Percentiles rank a stretch among this genome's conserved stretches.
Evolutionary conservation across 495 filamentous ascomycete species (phyloP).

Genomic region (Neurospora africana): DNA sequence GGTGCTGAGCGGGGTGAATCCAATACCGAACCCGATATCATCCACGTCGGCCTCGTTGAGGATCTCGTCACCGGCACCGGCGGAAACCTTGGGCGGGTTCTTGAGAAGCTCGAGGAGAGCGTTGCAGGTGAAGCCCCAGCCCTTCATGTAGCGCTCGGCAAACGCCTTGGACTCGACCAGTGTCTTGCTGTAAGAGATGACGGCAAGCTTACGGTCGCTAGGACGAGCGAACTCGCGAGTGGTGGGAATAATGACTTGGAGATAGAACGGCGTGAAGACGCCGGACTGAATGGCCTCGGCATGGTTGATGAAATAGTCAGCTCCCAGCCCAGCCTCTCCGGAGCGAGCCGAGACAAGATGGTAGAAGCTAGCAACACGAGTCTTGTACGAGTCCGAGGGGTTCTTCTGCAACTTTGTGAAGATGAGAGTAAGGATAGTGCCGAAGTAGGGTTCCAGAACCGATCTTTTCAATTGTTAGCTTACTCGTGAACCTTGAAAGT

Average conservation of each 20-base stretch:
- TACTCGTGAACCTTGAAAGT: neutral
- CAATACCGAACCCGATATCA: slow-evolving; percentile 86
- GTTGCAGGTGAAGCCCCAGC: slow-evolving; percentile 80
- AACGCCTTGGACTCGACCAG: slow-evolving; percentile 74
- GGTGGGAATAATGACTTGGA: slow-evolving; percentile 72
- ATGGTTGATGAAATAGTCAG: slow-evolving; percentile 77
- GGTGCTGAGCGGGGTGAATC: slow-evolving; percentile 85
- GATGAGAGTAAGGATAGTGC: slow-evolving; percentile 67
- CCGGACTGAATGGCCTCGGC: slow-evolving; percentile 70
- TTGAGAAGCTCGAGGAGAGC: slow-evolving; percentile 78
- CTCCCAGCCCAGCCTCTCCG: slow-evolving; percentile 63
- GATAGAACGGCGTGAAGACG: slow-evolving; percentile 76
- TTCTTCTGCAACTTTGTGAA: slow-evolving; percentile 70
- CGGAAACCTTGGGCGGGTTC: slow-evolving; percentile 65
- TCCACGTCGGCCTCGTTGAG: slow-evolving; percentile 81
- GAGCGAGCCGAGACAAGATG: slow-evolving; percentile 74
- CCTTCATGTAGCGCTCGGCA: slow-evolving; percentile 62
- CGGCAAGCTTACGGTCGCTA: slow-evolving; percentile 83
- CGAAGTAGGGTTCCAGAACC: slow-evolving; percentile 65
- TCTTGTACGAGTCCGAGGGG: slow-evolving; percentile 64
- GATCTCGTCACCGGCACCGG: slow-evolving; percentile 55
- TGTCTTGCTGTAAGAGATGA: slow-evolving; percentile 84
- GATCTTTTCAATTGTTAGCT: slow-evolving; percentile 33
- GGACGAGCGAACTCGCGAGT: slow-evolving; percentile 80
- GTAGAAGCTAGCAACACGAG: slow-evolving; percentile 82